Evolutionary conservation across 1,139 yeast species (phyloP).

Genomic region (Taiozyma sp.): DNA sequence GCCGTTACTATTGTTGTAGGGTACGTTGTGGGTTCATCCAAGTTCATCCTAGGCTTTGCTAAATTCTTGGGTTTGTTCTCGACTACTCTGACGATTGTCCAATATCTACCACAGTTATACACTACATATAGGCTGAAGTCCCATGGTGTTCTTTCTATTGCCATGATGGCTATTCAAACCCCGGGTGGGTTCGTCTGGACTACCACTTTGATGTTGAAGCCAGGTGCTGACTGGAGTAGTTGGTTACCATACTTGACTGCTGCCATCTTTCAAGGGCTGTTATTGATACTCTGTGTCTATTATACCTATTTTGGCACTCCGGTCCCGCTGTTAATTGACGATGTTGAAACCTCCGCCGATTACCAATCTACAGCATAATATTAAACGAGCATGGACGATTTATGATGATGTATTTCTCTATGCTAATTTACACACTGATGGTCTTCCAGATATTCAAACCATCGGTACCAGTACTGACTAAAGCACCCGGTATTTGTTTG

Average conservation of each 20-base stretch:
- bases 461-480: slow-evolving; percentile 92
- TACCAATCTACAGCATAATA: not conserved
- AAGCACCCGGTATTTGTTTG: slow-evolving; percentile 90
- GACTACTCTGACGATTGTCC: slow-evolving; percentile 56
- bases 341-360: not conserved
- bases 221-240: slow-evolving; percentile 82
- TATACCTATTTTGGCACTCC: slow-evolving; percentile 25
- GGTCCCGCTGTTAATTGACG: not conserved
- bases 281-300: slow-evolving; percentile 47
- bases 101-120: slow-evolving; percentile 75
- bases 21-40: slow-evolving; percentile 29
- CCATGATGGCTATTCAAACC: slow-evolving; percentile 83
- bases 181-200: slow-evolving; percentile 88
- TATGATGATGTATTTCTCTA: not conserved
- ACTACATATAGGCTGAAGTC: slow-evolving; percentile 68
- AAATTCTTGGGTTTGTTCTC: slow-evolving; percentile 58
- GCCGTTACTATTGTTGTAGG: slow-evolving; percentile 34
- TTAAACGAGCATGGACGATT: not conserved
- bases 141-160: slow-evolving; percentile 74
- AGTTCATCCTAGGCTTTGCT: slow-evolving; percentile 36
- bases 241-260: slow-evolving; percentile 81
- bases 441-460: slow-evolving; percentile 96
- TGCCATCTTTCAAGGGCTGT: slow-evolving; percentile 56
- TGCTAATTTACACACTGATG: slow-evolving; percentile 60
- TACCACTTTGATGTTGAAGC: slow-evolving; percentile 58